Base-by-base conservation (phyloP, 768 basidiomycete genomes). In the Podaxis carcinomalis region DNA sequence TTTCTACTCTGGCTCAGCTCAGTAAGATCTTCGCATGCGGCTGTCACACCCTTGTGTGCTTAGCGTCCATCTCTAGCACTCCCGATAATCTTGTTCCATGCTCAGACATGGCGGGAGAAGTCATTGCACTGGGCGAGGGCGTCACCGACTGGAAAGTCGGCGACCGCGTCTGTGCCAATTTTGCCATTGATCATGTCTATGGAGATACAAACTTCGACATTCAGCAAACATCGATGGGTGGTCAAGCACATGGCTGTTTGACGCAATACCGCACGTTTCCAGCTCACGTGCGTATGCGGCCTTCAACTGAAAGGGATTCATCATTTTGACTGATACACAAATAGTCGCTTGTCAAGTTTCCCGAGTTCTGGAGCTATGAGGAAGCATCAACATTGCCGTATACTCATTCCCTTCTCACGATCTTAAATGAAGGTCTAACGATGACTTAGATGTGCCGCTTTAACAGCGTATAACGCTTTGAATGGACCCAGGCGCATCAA, bases 401-500 rank as follows among this genome's bases (percentile, higher is more conserved):
- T 19, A 39, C 21, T 10, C 11, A 2, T 21, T n/a, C 39, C 13
- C 3, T 25, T 7, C 23, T 11, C 10, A 9, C 21, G 27, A 5
- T 16, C 4, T 55, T 13, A 10, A 7, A 16, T 21, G 21, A 46
- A n/a, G 14, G 5, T 27, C 42, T 53, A 10, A 56, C 52, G n/a
- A 21, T 35, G 79, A 11, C 14, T 25, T 46, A 71, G 81, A 27
- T 85, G 82, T 61, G 84, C 85, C 1, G 86, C 80, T 7, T 65
- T 89, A 53, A 89, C 87, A 0, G 85, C 87, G 0, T 89, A 87
- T 72, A 86, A 83, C 62, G 81, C 82, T 5, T 73, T 88, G 44
- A 65, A 76, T 62, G 83, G 85, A 2, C 74, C 75, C 0, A 69
- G 71, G 4, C 78, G 80, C 23, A 64, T 87, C 61, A 82, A 84